A percentile compares a stretch with the other conserved stretches of the same genome.
These are phyloP conservation scores for Bipolaris zeicola DNA, from an alignment of 2,329 filamentous ascomycete species.

Conservation along the genomic window DNA sequence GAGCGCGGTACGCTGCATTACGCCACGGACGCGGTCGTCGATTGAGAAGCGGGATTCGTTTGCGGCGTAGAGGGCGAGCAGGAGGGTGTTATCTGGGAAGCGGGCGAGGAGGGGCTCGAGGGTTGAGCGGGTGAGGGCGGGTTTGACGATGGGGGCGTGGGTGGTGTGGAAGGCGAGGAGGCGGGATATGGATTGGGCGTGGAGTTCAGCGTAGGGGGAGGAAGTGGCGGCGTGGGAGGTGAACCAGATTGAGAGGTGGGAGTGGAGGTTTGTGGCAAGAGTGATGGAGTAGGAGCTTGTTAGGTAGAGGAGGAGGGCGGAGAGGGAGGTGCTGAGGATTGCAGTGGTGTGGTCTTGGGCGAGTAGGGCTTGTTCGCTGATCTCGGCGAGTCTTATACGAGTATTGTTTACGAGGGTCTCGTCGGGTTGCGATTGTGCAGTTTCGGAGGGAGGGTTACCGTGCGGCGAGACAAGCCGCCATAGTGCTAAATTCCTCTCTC, in stretches of 20 bases:
- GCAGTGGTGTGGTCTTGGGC: slow-evolving; percentile 51
- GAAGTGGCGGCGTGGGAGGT: slow-evolving; percentile 23
- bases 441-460: slow-evolving; percentile 14
- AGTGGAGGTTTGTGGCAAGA: slow-evolving; percentile 48
- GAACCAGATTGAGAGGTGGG: slow-evolving; percentile 30
- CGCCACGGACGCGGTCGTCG: slow-evolving; percentile 74
- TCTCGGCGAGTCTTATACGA: slow-evolving; percentile 19
- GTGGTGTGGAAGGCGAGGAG: slow-evolving; percentile 71
- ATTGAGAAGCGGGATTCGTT: slow-evolving; percentile 74
- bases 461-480: slow-evolving; percentile 42
- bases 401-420: slow-evolving; percentile 22
- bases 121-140: slow-evolving; percentile 66
- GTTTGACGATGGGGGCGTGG: slow-evolving; percentile 68
- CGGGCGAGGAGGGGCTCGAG: slow-evolving; percentile 64
- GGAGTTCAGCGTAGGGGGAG: slow-evolving; percentile 60
- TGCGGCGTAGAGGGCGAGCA: slow-evolving; percentile 75
- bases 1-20: slow-evolving; percentile 57
- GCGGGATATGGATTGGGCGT: slow-evolving; percentile 71
- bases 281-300: slow-evolving; percentile 47
- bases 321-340: slow-evolving; percentile 63
- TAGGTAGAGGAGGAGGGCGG: slow-evolving; percentile 72
- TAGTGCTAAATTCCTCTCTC: slow-evolving; percentile 42
- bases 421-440: slow-evolving; percentile 10
- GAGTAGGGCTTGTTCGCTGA: slow-evolving; percentile 62
- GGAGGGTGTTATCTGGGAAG: slow-evolving; percentile 78